Percentiles rank a stretch among this genome's conserved stretches.
phyloP scores from a whole-genome alignment of 331 rosid genomes.

The Malus hybrid region DNA sequence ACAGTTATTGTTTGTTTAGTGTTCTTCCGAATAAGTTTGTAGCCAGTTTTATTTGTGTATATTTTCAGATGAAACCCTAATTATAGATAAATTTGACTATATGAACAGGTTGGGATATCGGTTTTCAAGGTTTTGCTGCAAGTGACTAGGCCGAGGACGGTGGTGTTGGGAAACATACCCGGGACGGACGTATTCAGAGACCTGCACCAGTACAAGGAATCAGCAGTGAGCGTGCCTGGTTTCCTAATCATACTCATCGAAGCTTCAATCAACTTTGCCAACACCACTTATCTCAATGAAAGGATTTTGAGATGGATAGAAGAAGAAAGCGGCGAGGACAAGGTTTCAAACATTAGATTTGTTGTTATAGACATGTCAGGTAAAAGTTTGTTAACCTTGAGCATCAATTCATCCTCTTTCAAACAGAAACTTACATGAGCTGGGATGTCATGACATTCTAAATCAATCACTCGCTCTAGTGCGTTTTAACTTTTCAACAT shows the following conservation, averaged over 20 bases:
- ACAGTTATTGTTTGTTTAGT: not conserved
- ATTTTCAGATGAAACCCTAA: not conserved
- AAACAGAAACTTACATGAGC: not conserved
- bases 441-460: not conserved
- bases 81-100: not conserved
- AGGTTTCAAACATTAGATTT: conserved; percentile 34
- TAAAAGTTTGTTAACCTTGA: not conserved
- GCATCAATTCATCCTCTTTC: not conserved
- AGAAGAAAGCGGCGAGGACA: conserved; percentile 37
- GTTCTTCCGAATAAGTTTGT: not conserved
- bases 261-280: conserved; percentile 88
- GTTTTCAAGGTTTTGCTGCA: conserved; percentile 72
- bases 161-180: conserved; percentile 65
- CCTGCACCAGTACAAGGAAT: conserved; percentile 65
- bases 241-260: conserved; percentile 76
- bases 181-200: conserved; percentile 60
- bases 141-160: conserved; percentile 80
- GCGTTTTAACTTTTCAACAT: not conserved
- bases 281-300: conserved; percentile 68
- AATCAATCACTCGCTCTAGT: not conserved
- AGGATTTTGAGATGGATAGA: conserved; percentile 86
- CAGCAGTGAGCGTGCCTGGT: conserved; percentile 54
- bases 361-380: conserved; percentile 75
- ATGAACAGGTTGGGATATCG: conserved; percentile 68
- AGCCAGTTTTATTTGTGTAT: not conserved